phyloP scores from a whole-genome alignment of 805 yeast species.

The Jamesozyma hellenica region DNA sequence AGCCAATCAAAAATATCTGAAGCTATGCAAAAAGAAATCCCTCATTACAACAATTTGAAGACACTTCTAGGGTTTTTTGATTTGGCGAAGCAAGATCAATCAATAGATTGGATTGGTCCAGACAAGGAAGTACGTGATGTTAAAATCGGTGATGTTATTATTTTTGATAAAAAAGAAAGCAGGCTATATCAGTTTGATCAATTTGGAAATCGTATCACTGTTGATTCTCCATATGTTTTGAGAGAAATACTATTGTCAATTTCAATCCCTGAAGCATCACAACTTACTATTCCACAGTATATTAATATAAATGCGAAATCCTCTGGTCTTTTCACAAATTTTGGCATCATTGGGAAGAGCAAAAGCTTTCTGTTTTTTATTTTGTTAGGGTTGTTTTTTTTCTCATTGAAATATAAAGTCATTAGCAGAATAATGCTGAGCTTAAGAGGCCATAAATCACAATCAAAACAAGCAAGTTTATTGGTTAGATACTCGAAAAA shows the following conservation, averaged over 20 bases:
- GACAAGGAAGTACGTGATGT: constrained; percentile 17
- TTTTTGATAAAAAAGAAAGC: constrained; percentile 36
- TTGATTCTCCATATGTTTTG: constrained; percentile 28
- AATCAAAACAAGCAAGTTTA: too few relatives aligned
- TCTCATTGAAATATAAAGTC: neutral
- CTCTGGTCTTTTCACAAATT: neutral
- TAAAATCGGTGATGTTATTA: constrained; percentile 45
- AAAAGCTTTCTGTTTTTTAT: neutral
- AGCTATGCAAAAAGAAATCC: constrained; percentile 41
- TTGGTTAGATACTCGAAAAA: too few relatives aligned
- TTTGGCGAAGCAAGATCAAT: constrained; percentile 29
- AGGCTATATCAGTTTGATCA: constrained; percentile 27
- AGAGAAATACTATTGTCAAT: constrained; percentile 34
- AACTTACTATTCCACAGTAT: neutral
- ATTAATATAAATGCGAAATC: neutral
- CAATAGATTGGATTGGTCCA: constrained; percentile 13
- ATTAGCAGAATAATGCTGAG: neutral
- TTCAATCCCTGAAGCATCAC: constrained; percentile 24
- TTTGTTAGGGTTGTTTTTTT: neutral
- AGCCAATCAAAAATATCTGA: constrained; percentile 35
- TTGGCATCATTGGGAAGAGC: neutral
- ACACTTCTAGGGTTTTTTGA: constrained; percentile 44
- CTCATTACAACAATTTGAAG: constrained; percentile 35
- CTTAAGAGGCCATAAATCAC: neutral
- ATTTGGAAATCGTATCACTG: constrained; percentile 31